Base-by-base conservation (phyloP, 2,329 filamentous ascomycete species). In the Colletotrichum eleusines region DNA sequence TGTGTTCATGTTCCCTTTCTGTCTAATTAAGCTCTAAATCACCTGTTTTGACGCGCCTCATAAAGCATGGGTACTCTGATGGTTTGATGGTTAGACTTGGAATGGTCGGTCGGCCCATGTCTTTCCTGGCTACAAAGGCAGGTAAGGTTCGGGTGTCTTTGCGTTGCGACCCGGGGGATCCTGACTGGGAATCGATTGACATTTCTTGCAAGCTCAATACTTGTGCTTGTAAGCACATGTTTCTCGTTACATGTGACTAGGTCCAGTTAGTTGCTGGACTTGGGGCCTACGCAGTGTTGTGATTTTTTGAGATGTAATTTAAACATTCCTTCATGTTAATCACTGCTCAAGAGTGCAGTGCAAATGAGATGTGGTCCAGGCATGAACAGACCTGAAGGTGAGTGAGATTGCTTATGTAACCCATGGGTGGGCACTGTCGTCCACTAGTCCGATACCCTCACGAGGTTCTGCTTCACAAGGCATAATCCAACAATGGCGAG, bases 71-170 rank as follows among this genome's bases (percentile, higher is more conserved):
- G 31, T 38, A 58, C 26, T 20, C 2, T 40, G 28, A 44, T 16
- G 57, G 18, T 20, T 7, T 35, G 18, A 23, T 14, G 18, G 51
- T 40, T 35, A 40, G 26, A 46, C 33, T 26, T 40, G 16, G 42
- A 33, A 58, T 65, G 63, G 42, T 18, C 20, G 20, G 51, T 48
- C 51, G 33, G 20, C 62, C 53, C 50, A 57, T n/a, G 38, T 40
- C 38, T 9, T 44, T 26, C 18, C 40, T 18, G 16, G 62, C 62
- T 48, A 40, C 35, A 35, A 23, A 28, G 12, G n/a, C 12, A 48
- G 42, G 50, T 50, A 59, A 31, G 54, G 53, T 65, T 65, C 35
- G 23, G 28, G 44, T 50, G 44, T 38, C 18, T 26, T 9, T 44
- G 26, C 6, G 42, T 8, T 9, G n/a, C 18, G 11, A 50, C n/a